phyloP scores from a whole-genome alignment of 805 yeast species.

The Limtongia smithiae region DNA sequence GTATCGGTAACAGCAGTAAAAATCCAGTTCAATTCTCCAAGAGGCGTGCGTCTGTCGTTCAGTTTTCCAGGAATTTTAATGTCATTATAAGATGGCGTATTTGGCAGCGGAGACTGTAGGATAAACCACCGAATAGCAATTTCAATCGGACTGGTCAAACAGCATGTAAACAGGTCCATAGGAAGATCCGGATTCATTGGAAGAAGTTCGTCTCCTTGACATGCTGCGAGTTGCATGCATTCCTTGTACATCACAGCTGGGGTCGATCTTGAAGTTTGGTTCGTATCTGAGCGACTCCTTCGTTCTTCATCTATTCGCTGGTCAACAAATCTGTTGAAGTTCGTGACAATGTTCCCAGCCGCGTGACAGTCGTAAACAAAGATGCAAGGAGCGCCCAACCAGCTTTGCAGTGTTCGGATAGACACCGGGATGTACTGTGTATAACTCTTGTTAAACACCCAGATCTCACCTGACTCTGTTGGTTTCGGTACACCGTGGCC shows the following conservation, averaged over 20 bases:
- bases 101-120: conserved; percentile 51
- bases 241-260: conserved; percentile 68
- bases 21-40: conserved; percentile 96
- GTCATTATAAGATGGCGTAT: conserved; percentile 39
- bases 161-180: conserved; percentile 92
- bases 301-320: conserved; percentile 79
- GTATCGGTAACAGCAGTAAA: conserved; percentile 98
- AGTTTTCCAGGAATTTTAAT: conserved; percentile 82
- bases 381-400: conserved; percentile 97
- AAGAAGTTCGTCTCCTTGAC: conserved; percentile 75
- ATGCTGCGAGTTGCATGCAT: conserved; percentile 91
- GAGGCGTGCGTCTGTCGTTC: conserved; percentile 89
- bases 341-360: conserved; percentile 88
- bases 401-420: conserved; percentile 87
- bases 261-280: conserved; percentile 41
- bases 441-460: conserved; percentile 97
- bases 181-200: conserved; percentile 95
- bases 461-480: conserved; percentile 90
- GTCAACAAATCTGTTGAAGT: conserved; percentile 84
- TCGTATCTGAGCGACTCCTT: conserved; percentile 40
- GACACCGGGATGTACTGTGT: conserved; percentile 97
- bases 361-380: conserved; percentile 92
- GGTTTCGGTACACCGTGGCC: conserved; percentile 99
- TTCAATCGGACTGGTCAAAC: conserved; percentile 93
- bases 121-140: conserved; percentile 89